Evolutionary conservation across 176 grass and related monocot species (phyloP).

Genomic region (Miscanthus lutarioriparius): DNA sequence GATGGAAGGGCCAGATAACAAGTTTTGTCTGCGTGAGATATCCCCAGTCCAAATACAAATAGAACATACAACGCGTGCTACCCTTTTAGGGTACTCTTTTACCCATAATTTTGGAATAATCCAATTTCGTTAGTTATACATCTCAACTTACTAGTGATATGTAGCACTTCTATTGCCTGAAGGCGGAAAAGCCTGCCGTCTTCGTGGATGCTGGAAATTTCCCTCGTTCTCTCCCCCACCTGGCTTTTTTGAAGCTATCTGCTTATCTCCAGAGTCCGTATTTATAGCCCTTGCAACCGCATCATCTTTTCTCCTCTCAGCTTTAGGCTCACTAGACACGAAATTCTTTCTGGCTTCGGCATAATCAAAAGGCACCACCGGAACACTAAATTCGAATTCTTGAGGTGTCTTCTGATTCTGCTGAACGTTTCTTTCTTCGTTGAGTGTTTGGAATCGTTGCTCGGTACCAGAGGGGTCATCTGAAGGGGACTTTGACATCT

Average conservation of each 20-base stretch:
- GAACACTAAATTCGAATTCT: slow-evolving; percentile 44
- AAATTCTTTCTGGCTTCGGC: slow-evolving; percentile 64
- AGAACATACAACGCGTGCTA: not conserved
- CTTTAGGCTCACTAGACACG: slow-evolving; percentile 44
- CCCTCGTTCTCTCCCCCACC: slow-evolving; percentile 33
- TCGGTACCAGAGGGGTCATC: slow-evolving; percentile 27
- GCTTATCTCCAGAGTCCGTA: slow-evolving; percentile 31
- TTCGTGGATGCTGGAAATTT: slow-evolving; percentile 54
- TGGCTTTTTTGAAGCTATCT: not conserved
- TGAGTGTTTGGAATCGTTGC: slow-evolving; percentile 36
- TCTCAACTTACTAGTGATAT: slow-evolving; percentile 47
- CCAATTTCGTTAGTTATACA: slow-evolving; percentile 10
- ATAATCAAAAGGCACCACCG: slow-evolving; percentile 69
- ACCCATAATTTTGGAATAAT: not conserved
- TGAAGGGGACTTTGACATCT: slow-evolving; percentile 26
- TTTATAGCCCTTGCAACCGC: slow-evolving; percentile 52
- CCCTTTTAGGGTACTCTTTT: not conserved
- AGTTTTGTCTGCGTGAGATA: not conserved
- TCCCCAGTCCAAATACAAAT: not conserved
- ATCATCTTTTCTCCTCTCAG: slow-evolving; percentile 38
- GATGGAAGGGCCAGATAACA: not conserved
- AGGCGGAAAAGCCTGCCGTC: slow-evolving; percentile 77
- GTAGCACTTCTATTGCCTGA: slow-evolving; percentile 79
- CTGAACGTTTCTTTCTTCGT: slow-evolving; percentile 51
- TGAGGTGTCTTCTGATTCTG: slow-evolving; percentile 26